Conservation (phyloP, 768 basidiomycete species). For the Hysterangium stoloniferum region DNA sequence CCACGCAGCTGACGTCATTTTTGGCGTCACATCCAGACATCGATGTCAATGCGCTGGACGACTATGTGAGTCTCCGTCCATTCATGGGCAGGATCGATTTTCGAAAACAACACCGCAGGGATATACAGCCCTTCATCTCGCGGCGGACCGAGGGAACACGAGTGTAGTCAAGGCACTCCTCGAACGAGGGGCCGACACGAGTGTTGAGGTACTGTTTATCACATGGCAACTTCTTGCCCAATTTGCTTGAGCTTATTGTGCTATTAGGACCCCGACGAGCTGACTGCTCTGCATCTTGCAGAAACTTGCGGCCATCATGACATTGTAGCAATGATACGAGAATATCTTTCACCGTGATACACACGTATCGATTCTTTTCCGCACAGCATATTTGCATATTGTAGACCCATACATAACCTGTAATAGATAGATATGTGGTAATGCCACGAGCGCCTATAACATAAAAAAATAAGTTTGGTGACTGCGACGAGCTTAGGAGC, state of each 20-base stretch:
- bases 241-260: slow-evolving; percentile 10
- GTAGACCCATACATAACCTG: no score
- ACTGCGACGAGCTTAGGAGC: no score
- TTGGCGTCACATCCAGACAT: slow-evolving; percentile 33
- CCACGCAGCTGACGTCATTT: slow-evolving; percentile 35
- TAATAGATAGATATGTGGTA: no score
- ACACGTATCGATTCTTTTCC: no score
- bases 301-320: slow-evolving; percentile 47
- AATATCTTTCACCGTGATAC: no score
- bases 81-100: background rate
- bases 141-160: slow-evolving; percentile 71
- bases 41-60: slow-evolving; percentile 56
- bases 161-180: slow-evolving; percentile 52
- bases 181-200: slow-evolving; percentile 52
- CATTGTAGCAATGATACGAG: slow-evolving; percentile 33
- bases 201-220: slow-evolving; percentile 45
- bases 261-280: slow-evolving; percentile 57
- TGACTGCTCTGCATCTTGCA: slow-evolving; percentile 56
- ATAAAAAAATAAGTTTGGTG: no score
- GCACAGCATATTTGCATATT: no score
- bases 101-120: slow-evolving; percentile 43
- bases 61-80: slow-evolving; percentile 51
- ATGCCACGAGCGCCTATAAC: no score
- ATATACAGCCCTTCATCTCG: slow-evolving; percentile 81
- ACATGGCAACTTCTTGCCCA: slow-evolving; percentile 2